Base-by-base conservation (phyloP, 345 rosid species). In the Stellera chamaejasme region DNA sequence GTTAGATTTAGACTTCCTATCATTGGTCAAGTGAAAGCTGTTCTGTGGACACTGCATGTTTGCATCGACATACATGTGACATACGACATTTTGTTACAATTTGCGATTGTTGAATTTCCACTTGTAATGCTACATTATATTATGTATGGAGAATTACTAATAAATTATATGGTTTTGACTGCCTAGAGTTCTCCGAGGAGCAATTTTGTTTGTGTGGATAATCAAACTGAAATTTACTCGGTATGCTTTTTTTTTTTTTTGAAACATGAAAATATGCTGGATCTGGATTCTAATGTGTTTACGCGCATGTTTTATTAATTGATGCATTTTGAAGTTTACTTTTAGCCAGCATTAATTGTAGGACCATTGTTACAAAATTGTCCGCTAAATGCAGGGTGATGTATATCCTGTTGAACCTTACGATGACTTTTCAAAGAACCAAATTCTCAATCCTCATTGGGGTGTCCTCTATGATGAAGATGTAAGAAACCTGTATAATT, bases 381-480 rank as follows among this genome's bases (percentile, higher is more conserved):
- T 56, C 64, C 45, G 16, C 45, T 55, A 13, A 6, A 56, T 64
- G 64, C 59, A 88, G 99, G 97, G 99, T 47, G 99, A 88, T 66
- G 97, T 92, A 63, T 92, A 92, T 79, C 99, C 99, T 19, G 87
- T 86, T 71, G 97, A 89, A 67, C 78, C 84, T 27, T 74, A 68
- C 63, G 77, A 75, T 43, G 63, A 64, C 59, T 66, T 78, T 66
- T n/a, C 50, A 0, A 19, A 64, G 54, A 67, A 76, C 66, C 90
- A 80, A 63, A 75, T 92, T 69, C 99, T 92, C 44, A 96, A 92
- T 69, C 91, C 99, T 59, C 97, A 88, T 25, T 92, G 97, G 99
- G 99, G 99, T 43, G 80, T 79, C 66, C 96, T 89, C 54, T 65
- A 70, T 58, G 94, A 84, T 5, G 96, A 81, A 61, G 99, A 92